These are phyloP conservation scores for Scedosporium minutisporum DNA, from an alignment of 2,329 filamentous ascomycete species.

Conservation along the genomic window DNA sequence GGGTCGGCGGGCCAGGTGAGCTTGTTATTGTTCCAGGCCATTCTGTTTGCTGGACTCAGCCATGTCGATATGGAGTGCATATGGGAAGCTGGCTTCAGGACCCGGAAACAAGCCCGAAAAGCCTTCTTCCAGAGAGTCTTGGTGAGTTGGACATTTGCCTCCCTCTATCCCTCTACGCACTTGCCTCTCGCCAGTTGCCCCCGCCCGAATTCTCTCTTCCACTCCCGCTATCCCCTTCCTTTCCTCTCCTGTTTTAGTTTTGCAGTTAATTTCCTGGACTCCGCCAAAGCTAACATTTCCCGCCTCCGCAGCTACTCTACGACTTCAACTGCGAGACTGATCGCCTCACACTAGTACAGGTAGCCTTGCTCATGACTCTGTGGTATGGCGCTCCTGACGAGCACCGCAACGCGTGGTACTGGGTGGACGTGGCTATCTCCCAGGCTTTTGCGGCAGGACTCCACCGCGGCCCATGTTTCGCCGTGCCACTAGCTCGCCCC, in stretches of 20 bases:
- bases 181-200: no score
- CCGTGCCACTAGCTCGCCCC: slow-evolving; percentile 62
- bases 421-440: slow-evolving; percentile 96
- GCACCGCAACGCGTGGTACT: slow-evolving; percentile 96
- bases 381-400: slow-evolving; percentile 97
- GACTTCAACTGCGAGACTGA: slow-evolving; percentile 94
- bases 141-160: slow-evolving; percentile 38
- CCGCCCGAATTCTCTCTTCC: not conserved
- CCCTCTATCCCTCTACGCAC: no score
- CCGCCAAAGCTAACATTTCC: not conserved
- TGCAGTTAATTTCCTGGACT: no score
- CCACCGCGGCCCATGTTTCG: slow-evolving; percentile 62
- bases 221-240: not conserved
- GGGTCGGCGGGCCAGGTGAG: slow-evolving; percentile 65
- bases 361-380: slow-evolving; percentile 84
- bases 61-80: slow-evolving; percentile 76
- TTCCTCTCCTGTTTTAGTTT: not conserved
- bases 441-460: slow-evolving; percentile 87
- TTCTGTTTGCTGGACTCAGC: slow-evolving; percentile 87
- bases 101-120: slow-evolving; percentile 72
- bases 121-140: slow-evolving; percentile 82
- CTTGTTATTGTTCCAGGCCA: slow-evolving; percentile 80
- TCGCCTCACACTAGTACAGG: slow-evolving; percentile 79
- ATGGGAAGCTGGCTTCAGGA: slow-evolving; percentile 65
- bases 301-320: slow-evolving; percentile 60